These are phyloP conservation scores for Aspergillus viridinutans DNA, from an alignment of 2,329 filamentous ascomycete species.

Conservation along the genomic window DNA sequence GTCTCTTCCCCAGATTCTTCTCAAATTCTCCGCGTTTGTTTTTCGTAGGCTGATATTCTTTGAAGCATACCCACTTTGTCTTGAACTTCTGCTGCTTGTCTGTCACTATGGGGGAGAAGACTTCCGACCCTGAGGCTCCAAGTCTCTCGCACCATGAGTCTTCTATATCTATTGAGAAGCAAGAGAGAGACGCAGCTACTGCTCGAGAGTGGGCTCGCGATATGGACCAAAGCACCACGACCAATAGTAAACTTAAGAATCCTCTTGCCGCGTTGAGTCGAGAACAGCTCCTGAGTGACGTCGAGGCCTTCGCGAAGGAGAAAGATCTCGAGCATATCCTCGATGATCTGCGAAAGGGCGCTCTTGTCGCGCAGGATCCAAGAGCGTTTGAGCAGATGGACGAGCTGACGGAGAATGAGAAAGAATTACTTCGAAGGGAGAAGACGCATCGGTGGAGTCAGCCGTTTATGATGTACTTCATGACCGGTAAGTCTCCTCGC, in stretches of 20 bases:
- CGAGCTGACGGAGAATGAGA: constrained; percentile 26
- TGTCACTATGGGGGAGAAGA: constrained; percentile 9
- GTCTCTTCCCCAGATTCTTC: not conserved
- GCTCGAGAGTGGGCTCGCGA: constrained; percentile 11
- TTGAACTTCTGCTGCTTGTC: not conserved
- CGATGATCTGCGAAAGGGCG: constrained; percentile 46
- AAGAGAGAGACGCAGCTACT: constrained; percentile 2
- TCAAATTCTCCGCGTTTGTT: not conserved
- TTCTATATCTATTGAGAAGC: constrained; percentile 5
- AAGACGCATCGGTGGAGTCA: constrained; percentile 11
- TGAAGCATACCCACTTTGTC: not conserved
- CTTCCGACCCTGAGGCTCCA: constrained; percentile 7
- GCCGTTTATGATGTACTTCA: constrained; percentile 15
- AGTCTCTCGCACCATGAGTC: constrained; percentile 3
- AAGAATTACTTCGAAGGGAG: constrained; percentile 6
- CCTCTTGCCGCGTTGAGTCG: constrained; percentile 24
- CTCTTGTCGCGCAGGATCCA: constrained; percentile 69
- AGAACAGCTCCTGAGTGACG: constrained; percentile 25
- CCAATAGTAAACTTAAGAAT: constrained; percentile 16
- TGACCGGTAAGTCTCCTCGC: constrained; percentile 3
- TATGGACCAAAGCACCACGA: not conserved
- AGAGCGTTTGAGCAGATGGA: constrained; percentile 59
- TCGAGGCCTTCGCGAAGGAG: constrained; percentile 44
- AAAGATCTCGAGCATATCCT: constrained; percentile 58
- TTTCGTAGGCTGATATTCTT: not conserved